Conservation (phyloP, 257 asterid genomes). For the Solanum chiquidenum region DNA sequence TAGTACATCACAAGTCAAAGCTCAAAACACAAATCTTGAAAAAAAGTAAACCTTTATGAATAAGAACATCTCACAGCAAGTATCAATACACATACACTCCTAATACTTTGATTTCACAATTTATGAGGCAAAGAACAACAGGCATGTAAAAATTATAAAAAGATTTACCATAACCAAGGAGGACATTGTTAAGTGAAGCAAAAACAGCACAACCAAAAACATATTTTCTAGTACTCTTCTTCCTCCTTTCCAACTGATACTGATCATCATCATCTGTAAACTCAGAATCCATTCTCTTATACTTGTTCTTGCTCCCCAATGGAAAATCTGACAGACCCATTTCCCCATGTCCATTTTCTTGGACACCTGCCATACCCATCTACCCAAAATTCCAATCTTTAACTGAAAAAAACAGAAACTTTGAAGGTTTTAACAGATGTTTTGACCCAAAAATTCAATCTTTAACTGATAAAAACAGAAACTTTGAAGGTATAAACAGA, state of each 20-base stretch:
- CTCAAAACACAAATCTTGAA: background rate
- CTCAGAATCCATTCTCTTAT: conserved; percentile 56
- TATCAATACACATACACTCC: background rate
- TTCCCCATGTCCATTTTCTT: conserved; percentile 46
- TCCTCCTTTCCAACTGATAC: conserved; percentile 39
- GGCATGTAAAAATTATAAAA: background rate
- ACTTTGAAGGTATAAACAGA: background rate
- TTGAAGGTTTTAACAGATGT: background rate
- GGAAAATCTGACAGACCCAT: conserved; percentile 27
- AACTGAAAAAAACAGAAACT: background rate
- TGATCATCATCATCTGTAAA: conserved; percentile 30
- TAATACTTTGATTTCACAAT: background rate
- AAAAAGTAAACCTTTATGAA: background rate
- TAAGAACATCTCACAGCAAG: background rate
- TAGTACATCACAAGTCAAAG: background rate
- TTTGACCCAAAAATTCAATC: background rate
- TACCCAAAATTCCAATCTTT: background rate
- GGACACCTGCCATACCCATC: conserved; percentile 41
- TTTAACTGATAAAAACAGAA: background rate
- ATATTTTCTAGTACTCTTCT: conserved; percentile 50
- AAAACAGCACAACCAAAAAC: conserved; percentile 92
- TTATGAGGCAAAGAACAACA: background rate
- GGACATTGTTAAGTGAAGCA: conserved; percentile 88
- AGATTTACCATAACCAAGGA: conserved; percentile 78
- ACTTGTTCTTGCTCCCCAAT: conserved; percentile 55